These are phyloP conservation scores for Rhizophagus prolifer DNA, from an alignment of 192 early-diverging fungal species.

Conservation along the genomic window DNA sequence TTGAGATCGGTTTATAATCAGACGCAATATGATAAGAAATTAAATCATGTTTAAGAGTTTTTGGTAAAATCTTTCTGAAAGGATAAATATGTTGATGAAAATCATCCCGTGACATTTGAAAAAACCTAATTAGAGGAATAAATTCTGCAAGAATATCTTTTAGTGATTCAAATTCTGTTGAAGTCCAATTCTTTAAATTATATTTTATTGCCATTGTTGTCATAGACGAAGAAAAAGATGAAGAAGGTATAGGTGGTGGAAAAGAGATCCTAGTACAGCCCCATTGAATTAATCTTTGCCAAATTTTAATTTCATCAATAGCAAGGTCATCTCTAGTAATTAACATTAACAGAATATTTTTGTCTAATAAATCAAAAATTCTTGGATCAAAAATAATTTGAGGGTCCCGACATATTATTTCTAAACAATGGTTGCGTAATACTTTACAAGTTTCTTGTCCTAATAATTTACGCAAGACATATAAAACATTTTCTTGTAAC, in stretches of 20 bases:
- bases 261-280: neutral
- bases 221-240: neutral
- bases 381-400: conserved; percentile 6
- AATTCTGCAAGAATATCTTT: neutral
- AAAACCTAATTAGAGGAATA: conserved; percentile 18
- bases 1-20: neutral
- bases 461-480: neutral
- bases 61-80: conserved; percentile 12
- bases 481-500: neutral
- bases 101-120: conserved; percentile 1
- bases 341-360: neutral
- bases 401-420: conserved; percentile 14
- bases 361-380: conserved; percentile 1
- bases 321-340: conserved; percentile 3
- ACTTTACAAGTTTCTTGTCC: neutral
- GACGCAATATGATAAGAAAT: neutral
- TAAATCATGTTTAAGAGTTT: conserved; percentile 3
- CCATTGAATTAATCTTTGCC: conserved; percentile 20
- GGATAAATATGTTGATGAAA: conserved; percentile 10
- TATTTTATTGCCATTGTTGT: neutral
- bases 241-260: too few species aligned
- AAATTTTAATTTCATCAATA: conserved; percentile 22
- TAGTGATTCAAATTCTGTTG: neutral
- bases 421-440: conserved; percentile 1
- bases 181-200: neutral